Conservation (phyloP, 768 basidiomycete genomes). For the Auricularia cornea region DNA sequence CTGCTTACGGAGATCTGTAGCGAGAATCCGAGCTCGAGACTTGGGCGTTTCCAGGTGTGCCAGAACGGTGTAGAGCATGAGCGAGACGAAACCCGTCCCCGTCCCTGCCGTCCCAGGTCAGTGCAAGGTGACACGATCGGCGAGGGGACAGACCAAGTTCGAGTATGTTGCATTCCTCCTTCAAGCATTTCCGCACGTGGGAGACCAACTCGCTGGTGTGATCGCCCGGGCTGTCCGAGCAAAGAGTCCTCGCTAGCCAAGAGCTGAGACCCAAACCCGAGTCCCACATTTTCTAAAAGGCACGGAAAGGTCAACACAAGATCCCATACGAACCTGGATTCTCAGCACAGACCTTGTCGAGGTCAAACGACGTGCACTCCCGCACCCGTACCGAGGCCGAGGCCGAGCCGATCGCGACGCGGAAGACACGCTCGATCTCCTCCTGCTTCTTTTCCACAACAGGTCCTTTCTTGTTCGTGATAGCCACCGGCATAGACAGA, state of each 20-base stretch:
- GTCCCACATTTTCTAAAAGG: conserved; percentile 86
- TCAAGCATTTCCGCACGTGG: background rate
- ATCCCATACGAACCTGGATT: background rate
- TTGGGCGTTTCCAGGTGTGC: conserved; percentile 14
- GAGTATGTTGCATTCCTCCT: conserved; percentile 37
- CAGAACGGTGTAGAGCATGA: conserved; percentile 42
- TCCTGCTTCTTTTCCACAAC: conserved; percentile 49
- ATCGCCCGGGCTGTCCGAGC: background rate
- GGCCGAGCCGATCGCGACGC: conserved; percentile 1
- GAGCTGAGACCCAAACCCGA: conserved; percentile 81
- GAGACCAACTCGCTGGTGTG: background rate
- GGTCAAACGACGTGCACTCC: conserved; percentile 84
- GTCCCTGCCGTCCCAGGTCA: conserved; percentile 51
- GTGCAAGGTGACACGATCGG: background rate
- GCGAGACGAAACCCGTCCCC: conserved; percentile 76
- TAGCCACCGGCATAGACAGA: conserved; percentile 57
- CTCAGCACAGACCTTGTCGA: conserved; percentile 67
- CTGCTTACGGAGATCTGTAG: conserved; percentile 66
- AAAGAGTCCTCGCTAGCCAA: conserved; percentile 45
- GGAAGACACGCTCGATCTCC: conserved; percentile 51
- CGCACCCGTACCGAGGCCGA: conserved; percentile 39
- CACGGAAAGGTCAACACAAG: background rate
- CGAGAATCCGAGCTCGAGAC: conserved; percentile 27
- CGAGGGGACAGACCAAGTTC: conserved; percentile 53
- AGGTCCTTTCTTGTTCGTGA: conserved; percentile 10